Conservation (phyloP, 176 grass and related monocot genomes). For the Hyparrhenia diplandra region DNA sequence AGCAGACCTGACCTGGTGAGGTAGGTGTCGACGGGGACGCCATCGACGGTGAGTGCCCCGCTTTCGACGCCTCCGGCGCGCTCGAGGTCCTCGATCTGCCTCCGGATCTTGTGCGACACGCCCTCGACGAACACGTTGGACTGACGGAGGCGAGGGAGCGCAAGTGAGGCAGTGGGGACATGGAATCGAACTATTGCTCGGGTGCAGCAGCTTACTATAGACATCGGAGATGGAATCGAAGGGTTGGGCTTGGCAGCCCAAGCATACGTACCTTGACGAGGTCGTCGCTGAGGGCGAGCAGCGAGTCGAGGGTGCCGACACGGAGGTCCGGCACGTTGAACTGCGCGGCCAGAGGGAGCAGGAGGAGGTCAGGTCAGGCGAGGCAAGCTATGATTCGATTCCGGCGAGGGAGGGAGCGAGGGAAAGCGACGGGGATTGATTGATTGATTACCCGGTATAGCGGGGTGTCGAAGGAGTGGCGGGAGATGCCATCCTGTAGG, state of each 20-base stretch:
- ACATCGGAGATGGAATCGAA: neutral
- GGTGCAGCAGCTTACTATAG: neutral
- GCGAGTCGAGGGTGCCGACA: constrained; percentile 92
- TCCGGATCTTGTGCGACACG: constrained; percentile 90
- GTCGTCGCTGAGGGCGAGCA: constrained; percentile 94
- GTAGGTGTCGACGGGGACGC: constrained; percentile 88
- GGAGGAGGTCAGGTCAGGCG: neutral
- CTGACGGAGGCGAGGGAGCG: constrained; percentile 25
- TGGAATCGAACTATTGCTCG: neutral
- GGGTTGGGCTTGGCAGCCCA: neutral
- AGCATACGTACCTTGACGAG: constrained; percentile 66
- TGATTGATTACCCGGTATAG: constrained; percentile 75
- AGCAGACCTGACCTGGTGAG: constrained; percentile 57
- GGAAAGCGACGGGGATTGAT: neutral
- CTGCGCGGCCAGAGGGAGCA: constrained; percentile 13
- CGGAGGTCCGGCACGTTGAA: constrained; percentile 82
- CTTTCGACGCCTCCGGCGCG: constrained; percentile 48
- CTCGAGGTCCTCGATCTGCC: constrained; percentile 96
- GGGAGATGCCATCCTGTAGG: constrained; percentile 74
- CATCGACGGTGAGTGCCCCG: constrained; percentile 77
- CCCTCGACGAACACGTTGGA: constrained; percentile 89
- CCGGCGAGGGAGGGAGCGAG: neutral
- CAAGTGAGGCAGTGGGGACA: neutral
- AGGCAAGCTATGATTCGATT: neutral
- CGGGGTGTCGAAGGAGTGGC: constrained; percentile 82